phyloP scores from a whole-genome alignment of 1,284 basidiomycete genomes.

The Microbotryum intermedium region DNA sequence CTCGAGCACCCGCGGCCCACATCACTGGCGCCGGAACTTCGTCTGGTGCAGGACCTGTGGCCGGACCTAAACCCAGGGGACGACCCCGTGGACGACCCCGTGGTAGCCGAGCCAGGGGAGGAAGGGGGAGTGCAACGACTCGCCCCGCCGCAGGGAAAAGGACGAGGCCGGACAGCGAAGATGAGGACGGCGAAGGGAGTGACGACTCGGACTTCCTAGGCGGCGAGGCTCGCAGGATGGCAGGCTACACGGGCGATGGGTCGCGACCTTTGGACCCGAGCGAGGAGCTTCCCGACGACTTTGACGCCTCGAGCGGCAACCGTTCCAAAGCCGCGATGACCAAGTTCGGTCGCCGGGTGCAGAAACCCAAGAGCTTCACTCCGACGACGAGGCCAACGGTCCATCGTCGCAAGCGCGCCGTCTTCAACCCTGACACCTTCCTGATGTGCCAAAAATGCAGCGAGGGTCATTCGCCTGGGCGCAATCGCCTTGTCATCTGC shows the following conservation, averaged over 20 bases:
- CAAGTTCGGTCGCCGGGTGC: conserved; percentile 28
- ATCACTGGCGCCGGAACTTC: neutral
- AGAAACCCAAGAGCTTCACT: conserved; percentile 23
- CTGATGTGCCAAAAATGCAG: conserved; percentile 23
- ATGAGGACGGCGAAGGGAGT: conserved; percentile 15
- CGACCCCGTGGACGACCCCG: conserved; percentile 9
- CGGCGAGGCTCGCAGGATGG: conserved; percentile 3
- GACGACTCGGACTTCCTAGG: conserved; percentile 4
- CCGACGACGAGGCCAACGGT: conserved; percentile 27
- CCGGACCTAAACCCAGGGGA: conserved; percentile 7
- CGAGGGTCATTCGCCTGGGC: conserved; percentile 19
- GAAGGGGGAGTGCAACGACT: neutral
- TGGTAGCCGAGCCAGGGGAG: conserved; percentile 15
- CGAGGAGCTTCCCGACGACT: conserved; percentile 26
- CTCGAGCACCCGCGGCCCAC: neutral
- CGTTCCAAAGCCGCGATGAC: conserved; percentile 18
- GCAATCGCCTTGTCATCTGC: conserved; percentile 26
- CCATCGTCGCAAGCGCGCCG: conserved; percentile 19
- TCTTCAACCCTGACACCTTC: neutral
- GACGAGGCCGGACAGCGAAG: neutral
- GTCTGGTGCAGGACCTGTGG: conserved; percentile 10
- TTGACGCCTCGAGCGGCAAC: neutral
- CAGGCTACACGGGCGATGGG: neutral
- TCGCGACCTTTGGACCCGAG: conserved; percentile 7
- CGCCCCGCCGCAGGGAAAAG: too few relatives aligned